Conservation (phyloP, 306 rosid species). For the Lathyrus sativus region DNA sequence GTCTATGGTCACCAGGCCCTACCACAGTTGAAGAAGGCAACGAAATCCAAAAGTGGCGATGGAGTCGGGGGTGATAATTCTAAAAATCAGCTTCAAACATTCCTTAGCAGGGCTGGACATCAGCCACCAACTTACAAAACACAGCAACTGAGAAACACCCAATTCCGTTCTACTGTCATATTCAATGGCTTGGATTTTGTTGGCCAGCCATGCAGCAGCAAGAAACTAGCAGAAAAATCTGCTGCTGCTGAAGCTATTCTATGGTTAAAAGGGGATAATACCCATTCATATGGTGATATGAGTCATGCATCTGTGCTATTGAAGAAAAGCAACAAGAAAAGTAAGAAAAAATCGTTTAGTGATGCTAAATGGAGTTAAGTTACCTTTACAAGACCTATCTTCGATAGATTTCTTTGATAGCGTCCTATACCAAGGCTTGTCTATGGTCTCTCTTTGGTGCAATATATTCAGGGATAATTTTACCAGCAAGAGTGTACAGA, state of each 20-base stretch:
- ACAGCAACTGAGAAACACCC: constrained; percentile 63
- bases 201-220: constrained; percentile 68
- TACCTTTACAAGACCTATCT: constrained; percentile 20
- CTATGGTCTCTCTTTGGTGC: constrained; percentile 31
- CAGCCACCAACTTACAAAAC: constrained; percentile 78
- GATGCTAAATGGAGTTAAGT: constrained; percentile 65
- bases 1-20: constrained; percentile 62
- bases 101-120: constrained; percentile 83
- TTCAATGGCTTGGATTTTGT: constrained; percentile 83
- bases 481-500: constrained; percentile 40
- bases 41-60: constrained; percentile 34
- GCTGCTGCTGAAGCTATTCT: constrained; percentile 87
- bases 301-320: constrained; percentile 66
- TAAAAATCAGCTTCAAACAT: constrained; percentile 70
- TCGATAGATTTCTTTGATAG: constrained; percentile 26
- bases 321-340: constrained; percentile 61
- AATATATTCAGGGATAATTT: constrained; percentile 24
- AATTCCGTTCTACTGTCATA: constrained; percentile 73
- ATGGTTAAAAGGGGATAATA: constrained; percentile 79
- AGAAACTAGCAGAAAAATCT: constrained; percentile 80
- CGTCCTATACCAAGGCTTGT: constrained; percentile 27
- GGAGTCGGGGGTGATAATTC: constrained; percentile 52
- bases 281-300: constrained; percentile 49
- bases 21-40: constrained; percentile 52
- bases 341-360: constrained; percentile 42